phyloP scores from a whole-genome alignment of 2,329 filamentous ascomycete species.

The Domatiomyces catenatus region DNA sequence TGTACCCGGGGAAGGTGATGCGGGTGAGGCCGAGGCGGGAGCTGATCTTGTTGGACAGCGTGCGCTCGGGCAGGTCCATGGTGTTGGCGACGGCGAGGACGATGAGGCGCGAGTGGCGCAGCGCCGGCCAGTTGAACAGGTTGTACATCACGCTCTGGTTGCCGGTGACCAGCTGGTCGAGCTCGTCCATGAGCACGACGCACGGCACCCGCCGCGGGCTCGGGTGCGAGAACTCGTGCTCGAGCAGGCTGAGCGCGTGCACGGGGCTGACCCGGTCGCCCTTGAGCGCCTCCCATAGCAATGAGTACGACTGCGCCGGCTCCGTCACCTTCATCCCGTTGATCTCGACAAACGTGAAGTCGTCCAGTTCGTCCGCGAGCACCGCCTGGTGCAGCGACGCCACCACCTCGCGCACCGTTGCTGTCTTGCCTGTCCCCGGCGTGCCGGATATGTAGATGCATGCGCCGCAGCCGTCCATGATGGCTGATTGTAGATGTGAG shows the following conservation, averaged over 20 bases:
- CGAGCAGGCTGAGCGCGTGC: conserved; percentile 78
- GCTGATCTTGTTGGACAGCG: conserved; percentile 95
- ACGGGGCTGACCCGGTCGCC: conserved; percentile 83
- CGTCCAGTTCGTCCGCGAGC: conserved; percentile 76
- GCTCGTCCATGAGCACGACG: conserved; percentile 94
- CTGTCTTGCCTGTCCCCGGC: conserved; percentile 92
- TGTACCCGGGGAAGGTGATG: conserved; percentile 95
- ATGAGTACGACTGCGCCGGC: conserved; percentile 84
- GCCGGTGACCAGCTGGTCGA: conserved; percentile 93
- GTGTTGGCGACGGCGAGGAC: conserved; percentile 96
- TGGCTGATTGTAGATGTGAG: conserved; percentile 82
- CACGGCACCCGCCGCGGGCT: conserved; percentile 81
- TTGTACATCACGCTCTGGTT: conserved; percentile 99
- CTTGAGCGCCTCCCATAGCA: conserved; percentile 91
- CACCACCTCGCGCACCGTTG: conserved; percentile 90
- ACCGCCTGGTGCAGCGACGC: conserved; percentile 79
- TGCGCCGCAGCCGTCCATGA: conserved; percentile 79
- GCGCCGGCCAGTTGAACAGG: conserved; percentile 97
- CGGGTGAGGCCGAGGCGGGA: conserved; percentile 77
- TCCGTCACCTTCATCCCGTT: conserved; percentile 99
- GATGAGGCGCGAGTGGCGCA: conserved; percentile 81
- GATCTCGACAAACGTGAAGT: conserved; percentile 98
- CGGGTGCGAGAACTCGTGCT: conserved; percentile 82
- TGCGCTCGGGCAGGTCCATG: conserved; percentile 94
- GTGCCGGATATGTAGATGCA: conserved; percentile 99